These are phyloP conservation scores for Neonectria hederae DNA, from an alignment of 2,329 filamentous ascomycete species.

Conservation along the genomic window DNA sequence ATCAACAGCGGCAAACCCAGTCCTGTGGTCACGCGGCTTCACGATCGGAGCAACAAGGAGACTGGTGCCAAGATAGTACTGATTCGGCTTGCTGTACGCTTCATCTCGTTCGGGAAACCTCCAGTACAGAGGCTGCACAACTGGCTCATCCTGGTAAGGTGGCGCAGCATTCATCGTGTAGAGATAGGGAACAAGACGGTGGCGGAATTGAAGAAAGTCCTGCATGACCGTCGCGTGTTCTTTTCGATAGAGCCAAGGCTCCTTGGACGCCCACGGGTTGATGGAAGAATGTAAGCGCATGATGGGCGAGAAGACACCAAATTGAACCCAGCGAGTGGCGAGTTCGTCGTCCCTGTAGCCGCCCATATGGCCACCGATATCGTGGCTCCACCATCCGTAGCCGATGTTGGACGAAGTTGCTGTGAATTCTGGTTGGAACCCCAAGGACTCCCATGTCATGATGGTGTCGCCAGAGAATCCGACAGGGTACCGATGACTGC, in stretches of 20 bases:
- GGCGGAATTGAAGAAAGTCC: constrained; percentile 62
- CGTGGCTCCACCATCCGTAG: constrained; percentile 75
- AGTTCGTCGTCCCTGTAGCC: constrained; percentile 68
- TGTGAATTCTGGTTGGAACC: constrained; percentile 74
- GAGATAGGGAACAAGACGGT: constrained; percentile 68
- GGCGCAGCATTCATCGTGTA: constrained; percentile 65
- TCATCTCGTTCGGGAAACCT: constrained; percentile 59
- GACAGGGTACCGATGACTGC: constrained; percentile 70
- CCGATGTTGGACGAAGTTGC: constrained; percentile 73
- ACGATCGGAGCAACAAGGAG: constrained; percentile 67
- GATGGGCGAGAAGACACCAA: constrained; percentile 69
- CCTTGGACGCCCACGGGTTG: constrained; percentile 67
- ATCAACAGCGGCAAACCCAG: constrained; percentile 57
- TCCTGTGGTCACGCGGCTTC: constrained; percentile 56
- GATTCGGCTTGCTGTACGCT: constrained; percentile 65
- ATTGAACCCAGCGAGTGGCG: constrained; percentile 68
- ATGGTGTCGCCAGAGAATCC: constrained; percentile 72
- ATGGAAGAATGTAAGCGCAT: constrained; percentile 68
- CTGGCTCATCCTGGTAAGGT: constrained; percentile 56
- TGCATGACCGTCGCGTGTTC: constrained; percentile 59
- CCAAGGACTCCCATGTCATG: constrained; percentile 67
- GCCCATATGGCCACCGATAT: constrained; percentile 71
- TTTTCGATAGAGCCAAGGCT: constrained; percentile 66
- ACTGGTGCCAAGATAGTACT: constrained; percentile 67
- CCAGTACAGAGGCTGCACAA: constrained; percentile 73